Evolutionary conservation across 2,329 filamentous ascomycete species (phyloP).

Genomic region (Samsoniella hepiali): DNA sequence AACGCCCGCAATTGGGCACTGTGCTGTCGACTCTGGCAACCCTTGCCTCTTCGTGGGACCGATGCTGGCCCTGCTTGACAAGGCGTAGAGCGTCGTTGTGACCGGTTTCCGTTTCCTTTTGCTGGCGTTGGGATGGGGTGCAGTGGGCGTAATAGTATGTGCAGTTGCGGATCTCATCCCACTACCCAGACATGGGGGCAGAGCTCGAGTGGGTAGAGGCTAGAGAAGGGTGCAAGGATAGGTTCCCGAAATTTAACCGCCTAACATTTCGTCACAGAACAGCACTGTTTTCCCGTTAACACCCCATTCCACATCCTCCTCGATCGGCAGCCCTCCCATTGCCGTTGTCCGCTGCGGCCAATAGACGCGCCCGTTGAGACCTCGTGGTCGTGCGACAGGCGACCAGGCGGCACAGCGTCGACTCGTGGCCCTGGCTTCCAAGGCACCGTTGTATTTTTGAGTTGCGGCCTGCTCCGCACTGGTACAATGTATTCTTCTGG

Average conservation of each 20-base stretch:
- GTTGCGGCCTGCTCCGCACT: neutral
- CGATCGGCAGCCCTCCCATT: neutral
- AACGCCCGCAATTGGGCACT: neutral
- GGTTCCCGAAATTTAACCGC: conserved; percentile 9
- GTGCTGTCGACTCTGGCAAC: neutral
- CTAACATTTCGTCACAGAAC: neutral
- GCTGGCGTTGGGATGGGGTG: conserved; percentile 4
- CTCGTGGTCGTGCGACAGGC: conserved; percentile 18
- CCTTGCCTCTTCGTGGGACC: neutral
- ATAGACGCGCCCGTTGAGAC: conserved; percentile 17
- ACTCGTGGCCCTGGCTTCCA: conserved; percentile 4
- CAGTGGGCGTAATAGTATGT: conserved; percentile 2
- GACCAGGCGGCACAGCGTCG: neutral
- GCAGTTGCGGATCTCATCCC: conserved; percentile 18
- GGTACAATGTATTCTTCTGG: neutral
- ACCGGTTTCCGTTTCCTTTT: neutral
- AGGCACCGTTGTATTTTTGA: neutral
- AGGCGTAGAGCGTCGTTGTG: neutral
- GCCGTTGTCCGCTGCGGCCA: conserved; percentile 6
- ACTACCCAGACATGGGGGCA: conserved; percentile 12
- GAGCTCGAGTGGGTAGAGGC: neutral
- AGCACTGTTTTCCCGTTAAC: neutral
- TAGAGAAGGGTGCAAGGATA: neutral
- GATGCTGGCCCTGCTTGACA: neutral
- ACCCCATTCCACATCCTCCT: neutral